Percentiles rank a stretch among this genome's conserved stretches.
These are phyloP conservation scores for Meyerozyma carpophila DNA, from an alignment of 1,139 yeast genomes.

Conservation along the genomic window DNA sequence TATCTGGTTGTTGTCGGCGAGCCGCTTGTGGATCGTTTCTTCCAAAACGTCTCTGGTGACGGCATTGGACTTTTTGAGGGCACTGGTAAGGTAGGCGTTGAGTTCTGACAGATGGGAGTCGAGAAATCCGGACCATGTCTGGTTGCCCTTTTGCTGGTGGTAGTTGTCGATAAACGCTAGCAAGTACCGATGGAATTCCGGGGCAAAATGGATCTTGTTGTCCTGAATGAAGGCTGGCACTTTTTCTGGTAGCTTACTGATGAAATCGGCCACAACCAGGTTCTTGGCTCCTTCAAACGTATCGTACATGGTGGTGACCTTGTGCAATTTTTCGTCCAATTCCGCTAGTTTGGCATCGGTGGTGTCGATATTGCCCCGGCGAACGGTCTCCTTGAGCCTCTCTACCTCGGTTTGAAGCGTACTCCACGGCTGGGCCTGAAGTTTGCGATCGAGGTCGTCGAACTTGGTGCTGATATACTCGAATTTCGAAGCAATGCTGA, in stretches of 20 bases:
- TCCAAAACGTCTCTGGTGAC: slow-evolving; percentile 19
- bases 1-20: slow-evolving; percentile 19
- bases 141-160: slow-evolving; percentile 7
- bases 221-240: slow-evolving; percentile 31
- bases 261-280: slow-evolving; percentile 17
- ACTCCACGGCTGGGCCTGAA: slow-evolving; percentile 8
- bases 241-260: slow-evolving; percentile 21
- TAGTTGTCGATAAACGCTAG: slow-evolving; percentile 30
- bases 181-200: slow-evolving; percentile 36
- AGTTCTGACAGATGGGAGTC: slow-evolving; percentile 15
- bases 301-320: slow-evolving; percentile 13
- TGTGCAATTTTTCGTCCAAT: slow-evolving; percentile 15
- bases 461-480: slow-evolving; percentile 15
- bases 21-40: slow-evolving; percentile 14
- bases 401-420: not conserved
- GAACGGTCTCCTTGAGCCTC: not conserved
- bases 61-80: slow-evolving; percentile 8
- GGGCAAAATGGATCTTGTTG: slow-evolving; percentile 32
- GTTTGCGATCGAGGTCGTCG: slow-evolving; percentile 9
- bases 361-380: not conserved
- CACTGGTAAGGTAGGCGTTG: slow-evolving; percentile 12
- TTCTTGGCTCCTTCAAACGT: slow-evolving; percentile 18
- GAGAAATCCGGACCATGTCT: slow-evolving; percentile 11
- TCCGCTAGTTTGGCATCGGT: slow-evolving; percentile 4
- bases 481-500: slow-evolving; percentile 13